Evolutionary conservation across 2,329 filamentous ascomycete genomes (phyloP), one percentile per base, ranked within the genome.

Genomic region (Phoma sp.): DNA sequence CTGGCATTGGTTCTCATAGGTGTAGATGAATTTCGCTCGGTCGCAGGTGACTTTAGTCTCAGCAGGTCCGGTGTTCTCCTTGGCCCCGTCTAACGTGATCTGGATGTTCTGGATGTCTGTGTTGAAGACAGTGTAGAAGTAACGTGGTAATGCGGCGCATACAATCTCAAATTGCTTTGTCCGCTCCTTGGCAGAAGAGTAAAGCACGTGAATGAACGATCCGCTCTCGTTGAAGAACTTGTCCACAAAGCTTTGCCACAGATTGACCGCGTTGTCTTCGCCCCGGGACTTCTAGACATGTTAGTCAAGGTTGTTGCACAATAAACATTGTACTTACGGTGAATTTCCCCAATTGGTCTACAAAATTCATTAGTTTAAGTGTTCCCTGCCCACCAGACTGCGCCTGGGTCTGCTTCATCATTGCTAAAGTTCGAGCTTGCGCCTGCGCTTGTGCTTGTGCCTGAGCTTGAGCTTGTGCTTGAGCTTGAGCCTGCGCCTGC

Each of bases 91-190:
- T 67, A 96, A 84, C 21, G 92, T 86, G 71, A 98, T 84, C 73
- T 96, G 92, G 65, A 98, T 91, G 50, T 88, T 91, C 64, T 85
- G 89, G 51, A 97, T 88, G 13, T 74, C 93, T 57, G 91, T 94
- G 53, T 89, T 88, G 72, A 95, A 97, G 68, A 96, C 89, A 0
- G 91, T 93, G 67, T 90, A 87, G 73, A 96, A 97, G 75, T 95
- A 98, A 68, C 94, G 87, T 31, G 94, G 86, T 40, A 99, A 81
- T 0, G 90, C 90, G 3, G 92, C 85, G 55, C 86, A 91, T 2
- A 88, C 85, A 43, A 98, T 92, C 72, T 97, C 93, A 68, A 93
- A 97, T 67, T 89, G 86, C 78, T 96, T 97, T 51, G 88, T 84
- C 17, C 80, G 81, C 39, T 87, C 85, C 53, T 78, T 78, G 19